Percentiles rank a stretch among this genome's conserved stretches.
Evolutionary conservation across 768 basidiomycete genomes (phyloP).

Genomic region (Nidula microcarpa): DNA sequence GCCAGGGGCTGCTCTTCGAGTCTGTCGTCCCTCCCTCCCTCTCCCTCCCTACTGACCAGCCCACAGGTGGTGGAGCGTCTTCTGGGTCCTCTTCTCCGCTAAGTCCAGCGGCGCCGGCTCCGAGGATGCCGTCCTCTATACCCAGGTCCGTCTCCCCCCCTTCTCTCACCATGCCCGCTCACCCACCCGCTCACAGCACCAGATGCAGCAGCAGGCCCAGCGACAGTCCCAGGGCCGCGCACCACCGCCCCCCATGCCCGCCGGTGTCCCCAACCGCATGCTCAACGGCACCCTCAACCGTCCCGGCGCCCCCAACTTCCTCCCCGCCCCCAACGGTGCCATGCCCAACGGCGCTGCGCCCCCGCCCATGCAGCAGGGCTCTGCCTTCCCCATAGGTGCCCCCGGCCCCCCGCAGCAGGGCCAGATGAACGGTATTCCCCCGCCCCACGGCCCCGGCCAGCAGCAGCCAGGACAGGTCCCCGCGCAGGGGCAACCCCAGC

Average conservation of each 20-base stretch:
- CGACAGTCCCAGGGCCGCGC: not conserved
- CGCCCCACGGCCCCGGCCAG: not conserved
- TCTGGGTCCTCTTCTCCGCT: slow-evolving; percentile 82
- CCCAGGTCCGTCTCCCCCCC: slow-evolving; percentile 46
- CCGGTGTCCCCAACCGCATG: slow-evolving; percentile 16
- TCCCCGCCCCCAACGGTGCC: slow-evolving; percentile 18
- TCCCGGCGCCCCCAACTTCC: slow-evolving; percentile 14
- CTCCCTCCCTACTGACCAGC: slow-evolving; percentile 2
- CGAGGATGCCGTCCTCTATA: slow-evolving; percentile 74
- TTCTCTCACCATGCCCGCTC: slow-evolving; percentile 7
- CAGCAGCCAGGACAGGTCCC: not conserved
- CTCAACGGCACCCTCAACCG: slow-evolving; percentile 8
- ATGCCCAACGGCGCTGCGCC: slow-evolving; percentile 17
- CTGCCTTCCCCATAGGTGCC: not conserved
- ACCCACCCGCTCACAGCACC: not conserved
- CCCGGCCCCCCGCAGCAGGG: not conserved
- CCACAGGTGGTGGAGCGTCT: slow-evolving; percentile 83
- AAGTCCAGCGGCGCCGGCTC: slow-evolving; percentile 64
- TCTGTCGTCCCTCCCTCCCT: slow-evolving; percentile 29
- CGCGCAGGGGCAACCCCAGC: not conserved
- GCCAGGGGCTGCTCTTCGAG: slow-evolving; percentile 83
- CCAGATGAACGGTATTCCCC: not conserved
- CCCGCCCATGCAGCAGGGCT: not conserved
- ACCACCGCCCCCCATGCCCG: slow-evolving; percentile 4
- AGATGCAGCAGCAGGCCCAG: not conserved